phyloP scores from a whole-genome alignment of 768 basidiomycete genomes.

The Amanita thiersii region DNA sequence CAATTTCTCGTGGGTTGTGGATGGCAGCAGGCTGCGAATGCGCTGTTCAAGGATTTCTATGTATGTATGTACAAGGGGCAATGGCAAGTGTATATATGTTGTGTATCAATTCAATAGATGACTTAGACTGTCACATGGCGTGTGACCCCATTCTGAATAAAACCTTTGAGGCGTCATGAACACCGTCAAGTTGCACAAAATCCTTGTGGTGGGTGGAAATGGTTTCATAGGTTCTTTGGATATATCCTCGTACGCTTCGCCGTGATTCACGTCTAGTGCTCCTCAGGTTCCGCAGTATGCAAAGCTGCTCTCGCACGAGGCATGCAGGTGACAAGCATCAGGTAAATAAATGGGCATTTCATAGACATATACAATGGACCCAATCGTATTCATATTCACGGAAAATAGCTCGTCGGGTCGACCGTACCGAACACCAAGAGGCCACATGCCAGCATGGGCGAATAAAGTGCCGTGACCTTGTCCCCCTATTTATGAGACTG shows the following conservation, averaged over 20 bases:
- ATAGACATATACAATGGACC: no score
- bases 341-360: slow-evolving; percentile 42
- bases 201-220: slow-evolving; percentile 97
- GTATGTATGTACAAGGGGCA: not conserved
- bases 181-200: slow-evolving; percentile 32
- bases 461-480: slow-evolving; percentile 43
- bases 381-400: not conserved
- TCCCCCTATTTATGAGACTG: slow-evolving; percentile 5
- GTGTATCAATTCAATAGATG: no score
- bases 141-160: not conserved
- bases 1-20: not conserved
- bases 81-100: not conserved
- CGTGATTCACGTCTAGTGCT: not conserved
- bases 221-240: slow-evolving; percentile 76
- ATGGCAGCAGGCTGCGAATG: slow-evolving; percentile 1
- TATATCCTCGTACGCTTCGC: slow-evolving; percentile 4
- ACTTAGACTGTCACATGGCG: no score
- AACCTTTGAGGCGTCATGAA: slow-evolving; percentile 1
- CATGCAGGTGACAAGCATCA: slow-evolving; percentile 83
- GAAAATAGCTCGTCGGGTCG: slow-evolving; percentile 69
- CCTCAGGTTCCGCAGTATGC: slow-evolving; percentile 86
- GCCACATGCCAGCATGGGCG: slow-evolving; percentile 84
- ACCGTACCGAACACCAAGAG: slow-evolving; percentile 83
- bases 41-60: not conserved
- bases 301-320: slow-evolving; percentile 79